Base-by-base conservation (phyloP, 73 alveolate genomes). In the Stentor coeruleus region DNA sequence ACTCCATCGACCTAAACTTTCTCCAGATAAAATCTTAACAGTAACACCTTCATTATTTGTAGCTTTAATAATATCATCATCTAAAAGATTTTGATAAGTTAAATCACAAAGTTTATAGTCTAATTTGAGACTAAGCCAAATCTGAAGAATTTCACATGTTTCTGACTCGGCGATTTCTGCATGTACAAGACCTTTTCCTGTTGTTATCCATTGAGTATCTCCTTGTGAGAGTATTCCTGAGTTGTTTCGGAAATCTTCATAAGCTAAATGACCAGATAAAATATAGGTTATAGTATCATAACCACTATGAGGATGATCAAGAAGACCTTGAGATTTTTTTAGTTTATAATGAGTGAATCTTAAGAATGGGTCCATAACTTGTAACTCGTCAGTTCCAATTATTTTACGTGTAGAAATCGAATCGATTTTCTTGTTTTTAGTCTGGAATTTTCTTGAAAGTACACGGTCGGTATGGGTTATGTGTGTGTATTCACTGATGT, bases 251-350 rank as follows among this genome's bases (percentile, higher is more conserved):
- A 92, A 92, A 76, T 92, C 97, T 57, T 92, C 97, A 74, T 89
- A 94, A 36, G 36, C 59, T 81, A 89, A 58, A 30, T 79, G 85
- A 74, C 97, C 97, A 66, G 55, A 14, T 14, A 89, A 58, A 86
- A 89, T 80, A 72, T 92, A 92, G 20, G 94, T 87, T 58, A 89
- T 94, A 4, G 95, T 92, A 82, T 92, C 97, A 74, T 85, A 86
- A 4, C 97, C 97, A 81, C 97, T 59, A 59, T 92, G 97, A 11
- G 97, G 95, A 74, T 92, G 97, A 81, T 92, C 97, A 39, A 92
- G 95, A 81, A 92, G 89, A 40, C 97, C 97, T 3, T 85, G 90
- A 30, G 95, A 93, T 72, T 89, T 76, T 40, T 79, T n/a, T 3
- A 82, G 92, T 41, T 77, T 85, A 81, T 79, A 86, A 59, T 38